These are phyloP conservation scores for Nitzschia palea DNA, from an alignment of 108 stramenopile species.

Conservation along the genomic window DNA sequence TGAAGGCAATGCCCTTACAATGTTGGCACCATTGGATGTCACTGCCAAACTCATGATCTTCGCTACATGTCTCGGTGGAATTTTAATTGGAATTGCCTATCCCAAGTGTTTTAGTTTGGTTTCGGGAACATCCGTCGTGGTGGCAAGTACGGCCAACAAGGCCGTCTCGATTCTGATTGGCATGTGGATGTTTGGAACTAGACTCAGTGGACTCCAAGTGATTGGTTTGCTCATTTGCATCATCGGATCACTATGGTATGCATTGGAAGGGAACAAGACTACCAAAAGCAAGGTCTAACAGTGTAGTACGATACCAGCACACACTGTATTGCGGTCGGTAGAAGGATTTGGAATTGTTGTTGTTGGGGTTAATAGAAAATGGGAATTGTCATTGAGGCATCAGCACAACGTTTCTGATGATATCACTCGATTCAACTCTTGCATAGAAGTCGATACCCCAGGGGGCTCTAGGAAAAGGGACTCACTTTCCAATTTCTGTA, in stretches of 20 bases:
- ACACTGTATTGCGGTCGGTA: too few relatives aligned
- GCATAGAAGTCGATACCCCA: too few relatives aligned
- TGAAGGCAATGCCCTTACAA: slow-evolving; percentile 5
- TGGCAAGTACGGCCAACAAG: slow-evolving; percentile 27
- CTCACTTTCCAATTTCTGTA: too few relatives aligned
- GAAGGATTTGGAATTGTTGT: too few relatives aligned
- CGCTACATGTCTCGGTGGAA: slow-evolving; percentile 20
- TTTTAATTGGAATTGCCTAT: slow-evolving; percentile 32
- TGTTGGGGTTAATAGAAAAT: too few relatives aligned
- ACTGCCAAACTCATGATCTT: slow-evolving; percentile 12
- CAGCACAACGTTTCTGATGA: too few relatives aligned
- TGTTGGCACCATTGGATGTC: slow-evolving; percentile 4
- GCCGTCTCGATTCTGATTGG: slow-evolving; percentile 26
- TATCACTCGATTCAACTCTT: too few relatives aligned
- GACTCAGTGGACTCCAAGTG: slow-evolving; percentile 5
- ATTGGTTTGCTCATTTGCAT: slow-evolving; percentile 21
- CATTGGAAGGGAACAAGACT: slow-evolving; percentile 15
- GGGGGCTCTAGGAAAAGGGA: too few relatives aligned
- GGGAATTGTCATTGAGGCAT: too few relatives aligned
- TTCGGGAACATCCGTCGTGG: slow-evolving; percentile 25
- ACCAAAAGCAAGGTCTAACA: slow-evolving; percentile 10
- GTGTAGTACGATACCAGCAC: too few relatives aligned
- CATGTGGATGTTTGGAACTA: slow-evolving; percentile 25
- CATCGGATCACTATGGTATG: slow-evolving; percentile 19
- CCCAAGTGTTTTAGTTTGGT: slow-evolving; percentile 26